Conservation (phyloP, 2,329 filamentous ascomycete species). For the Botrytis hyacinthi region DNA sequence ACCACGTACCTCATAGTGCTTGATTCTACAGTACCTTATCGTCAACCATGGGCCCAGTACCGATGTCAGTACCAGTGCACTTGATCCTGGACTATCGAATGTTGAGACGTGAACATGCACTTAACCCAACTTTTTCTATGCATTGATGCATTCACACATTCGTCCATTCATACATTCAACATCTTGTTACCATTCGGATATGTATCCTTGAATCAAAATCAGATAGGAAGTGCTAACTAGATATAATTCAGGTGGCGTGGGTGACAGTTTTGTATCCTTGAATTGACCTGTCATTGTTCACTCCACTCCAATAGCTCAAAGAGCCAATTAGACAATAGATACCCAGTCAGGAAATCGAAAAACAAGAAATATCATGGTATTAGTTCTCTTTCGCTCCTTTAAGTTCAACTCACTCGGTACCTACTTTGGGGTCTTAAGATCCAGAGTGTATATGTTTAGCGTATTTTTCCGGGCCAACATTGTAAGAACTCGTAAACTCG, state of each 20-base stretch:
- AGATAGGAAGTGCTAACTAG: neutral
- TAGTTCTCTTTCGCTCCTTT: neutral
- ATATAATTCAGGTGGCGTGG: neutral
- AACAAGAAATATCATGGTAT: neutral
- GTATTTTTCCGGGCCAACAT: neutral
- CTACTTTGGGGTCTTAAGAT: neutral
- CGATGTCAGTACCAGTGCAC: neutral
- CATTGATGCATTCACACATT: neutral
- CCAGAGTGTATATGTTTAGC: neutral
- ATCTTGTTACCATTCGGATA: neutral
- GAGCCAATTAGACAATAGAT: neutral
- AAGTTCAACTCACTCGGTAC: neutral
- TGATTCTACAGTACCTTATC: neutral
- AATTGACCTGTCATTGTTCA: neutral
- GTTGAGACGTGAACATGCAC: too few relatives aligned
- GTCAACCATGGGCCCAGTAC: neutral
- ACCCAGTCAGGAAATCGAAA: neutral
- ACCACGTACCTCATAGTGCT: neutral
- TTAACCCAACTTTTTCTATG: neutral
- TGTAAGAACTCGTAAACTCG: neutral
- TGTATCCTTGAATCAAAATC: neutral
- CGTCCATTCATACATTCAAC: neutral
- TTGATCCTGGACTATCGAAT: neutral
- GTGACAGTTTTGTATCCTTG: neutral
- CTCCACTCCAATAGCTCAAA: neutral